Base-by-base conservation (phyloP, 2,329 filamentous ascomycete species). In the Sporothrix sp. region DNA sequence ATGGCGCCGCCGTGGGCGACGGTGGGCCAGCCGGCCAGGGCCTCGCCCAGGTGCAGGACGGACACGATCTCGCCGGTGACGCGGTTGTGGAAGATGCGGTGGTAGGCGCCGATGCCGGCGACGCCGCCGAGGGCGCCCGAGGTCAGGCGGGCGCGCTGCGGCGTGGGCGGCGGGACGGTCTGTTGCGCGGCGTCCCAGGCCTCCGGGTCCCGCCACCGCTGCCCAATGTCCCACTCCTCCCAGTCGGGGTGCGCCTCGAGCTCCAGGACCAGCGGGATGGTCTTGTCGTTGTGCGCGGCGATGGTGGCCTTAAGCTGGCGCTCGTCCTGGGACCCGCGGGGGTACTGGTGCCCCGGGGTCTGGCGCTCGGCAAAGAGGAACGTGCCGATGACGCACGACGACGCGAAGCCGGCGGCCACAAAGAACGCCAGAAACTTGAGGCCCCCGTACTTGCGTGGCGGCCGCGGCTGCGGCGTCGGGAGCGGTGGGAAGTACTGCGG, bases 1-100 rank as follows among this genome's bases (percentile, higher is more conserved):
- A 85, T 71, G 7, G 75, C 71, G 13, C 85, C 85, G 50, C 85
- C 85, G 66, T 91, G 85, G 47, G 81, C 79, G 36, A 85, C 71
- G 11, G 76, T 75, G 1, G 85, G 85, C 82, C 84, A 90, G 4
- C 86, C 85, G 43, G 74, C 70, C 18, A 84, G 61, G 1, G 71
- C 76, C n/a, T 70, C 64, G 7, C 85, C 86, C 49, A 89, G 73
- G 70, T 74, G 85, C 4, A 89, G 69, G n/a, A 89, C 71, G 45
- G 73, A 76, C 10, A 82, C 67, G 30, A 80, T 63, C 58, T 79
- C 76, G 57, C 78, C 73, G 7, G 79, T 77, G 27, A 64, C 63
- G 3, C 68, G 60, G 61, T 85, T 79, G 70, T 74, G 79, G 61
- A 86, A 89, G 2, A 84, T 66, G 58, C 76, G 73, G 69, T 87